phyloP scores from a whole-genome alignment of 139 green algal species.

The Spirogloea muscicola region DNA sequence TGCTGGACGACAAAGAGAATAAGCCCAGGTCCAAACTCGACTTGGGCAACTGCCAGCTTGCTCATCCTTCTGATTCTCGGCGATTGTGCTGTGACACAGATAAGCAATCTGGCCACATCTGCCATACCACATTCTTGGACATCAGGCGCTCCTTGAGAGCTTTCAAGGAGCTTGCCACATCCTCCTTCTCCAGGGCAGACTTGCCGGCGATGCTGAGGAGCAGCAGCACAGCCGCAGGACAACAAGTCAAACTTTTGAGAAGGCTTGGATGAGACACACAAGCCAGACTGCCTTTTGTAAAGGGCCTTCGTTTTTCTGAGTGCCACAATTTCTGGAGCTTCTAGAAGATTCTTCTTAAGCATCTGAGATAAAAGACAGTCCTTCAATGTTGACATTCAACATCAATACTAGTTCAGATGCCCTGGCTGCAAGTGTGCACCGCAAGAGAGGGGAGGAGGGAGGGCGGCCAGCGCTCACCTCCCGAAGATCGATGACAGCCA shows the following conservation, averaged over 20 bases:
- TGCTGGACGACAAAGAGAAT: not conserved
- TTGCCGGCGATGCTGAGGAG: slow-evolving; percentile 61
- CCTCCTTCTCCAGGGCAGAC: slow-evolving; percentile 63
- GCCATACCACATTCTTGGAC: slow-evolving; percentile 84
- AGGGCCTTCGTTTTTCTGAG: not conserved
- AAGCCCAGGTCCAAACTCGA: not conserved
- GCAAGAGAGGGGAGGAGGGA: not conserved
- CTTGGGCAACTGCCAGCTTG: not conserved
- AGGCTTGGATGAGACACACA: not conserved
- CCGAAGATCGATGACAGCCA: slow-evolving; percentile 47
- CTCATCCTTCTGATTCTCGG: not conserved
- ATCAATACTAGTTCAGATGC: no score
- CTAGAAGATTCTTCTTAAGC: not conserved
- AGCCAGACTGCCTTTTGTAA: not conserved
- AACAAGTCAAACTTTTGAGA: not conserved
- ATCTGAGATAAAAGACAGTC: no score
- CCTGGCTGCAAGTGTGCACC: not conserved
- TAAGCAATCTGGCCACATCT: not conserved
- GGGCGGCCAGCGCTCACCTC: slow-evolving; percentile 4
- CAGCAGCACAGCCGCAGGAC: not conserved
- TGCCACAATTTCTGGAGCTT: not conserved
- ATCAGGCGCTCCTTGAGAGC: slow-evolving; percentile 91
- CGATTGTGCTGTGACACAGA: not conserved
- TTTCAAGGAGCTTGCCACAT: slow-evolving; percentile 78
- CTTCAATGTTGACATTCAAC: no score